Evolutionary conservation across 2,329 filamentous ascomycete genomes (phyloP), one percentile per base, ranked within the genome.

Genomic region (Fusarium ramigenum): DNA sequence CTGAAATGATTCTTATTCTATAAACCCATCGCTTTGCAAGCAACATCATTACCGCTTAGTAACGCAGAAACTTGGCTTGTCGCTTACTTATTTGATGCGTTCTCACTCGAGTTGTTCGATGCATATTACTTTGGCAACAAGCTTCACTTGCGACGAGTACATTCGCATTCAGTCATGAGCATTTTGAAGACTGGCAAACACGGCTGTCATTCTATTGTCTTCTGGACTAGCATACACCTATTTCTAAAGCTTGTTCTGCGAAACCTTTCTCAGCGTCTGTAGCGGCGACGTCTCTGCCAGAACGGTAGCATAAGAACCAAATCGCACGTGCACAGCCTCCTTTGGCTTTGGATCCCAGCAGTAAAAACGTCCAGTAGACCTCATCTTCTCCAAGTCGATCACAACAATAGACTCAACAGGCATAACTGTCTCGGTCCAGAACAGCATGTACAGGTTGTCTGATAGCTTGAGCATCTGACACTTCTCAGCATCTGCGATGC

Each of bases 391-490:
- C 49, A 73, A 28, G 34, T 73, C 70, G 4, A 73, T 30, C 9
- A 70, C 61, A 6, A 73, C 58, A 12, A 73, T 39, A 0, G 63
- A 62, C 28, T 73, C 70, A 5, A 73, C 70, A 2, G 70, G 70
- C 70, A 73, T 69, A 18, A 73, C 23, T 0, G 69, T 73, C 34
- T 73, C 70, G 0, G 69, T 73, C 70, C 70, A 73, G 23, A 73
- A 73, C 23, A 73, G 49, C 2, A 73, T 56, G 19, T 63, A 73
- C n/a, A 73, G 25, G 21, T 39, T 40, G 4, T 67, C 58, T 2
- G 53, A n/a, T 3, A 73, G 8, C n/a, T 73, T 73, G 4, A 73
- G n/a, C 57, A 69, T 63, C n/a, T 61, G 59, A 44, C 65, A 73
- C 9, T 49, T 42, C 9, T 73, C 70, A 9, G 59, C 54, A 25